phyloP scores from a whole-genome alignment of 1,139 yeast genomes.

The Arxiozyma telluris region DNA sequence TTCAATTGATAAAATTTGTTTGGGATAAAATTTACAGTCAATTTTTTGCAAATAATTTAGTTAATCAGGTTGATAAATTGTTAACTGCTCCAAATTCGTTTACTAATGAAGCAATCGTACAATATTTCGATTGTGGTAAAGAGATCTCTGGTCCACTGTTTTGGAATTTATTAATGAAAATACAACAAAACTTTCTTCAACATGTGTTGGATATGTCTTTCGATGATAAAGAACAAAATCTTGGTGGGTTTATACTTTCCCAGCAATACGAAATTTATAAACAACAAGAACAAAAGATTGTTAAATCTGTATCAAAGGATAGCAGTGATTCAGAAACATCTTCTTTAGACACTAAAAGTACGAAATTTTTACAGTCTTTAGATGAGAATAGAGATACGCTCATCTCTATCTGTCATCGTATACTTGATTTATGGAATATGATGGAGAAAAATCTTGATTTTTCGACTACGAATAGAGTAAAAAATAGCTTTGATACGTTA shows the following conservation, averaged over 20 bases:
- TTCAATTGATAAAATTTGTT: constrained; percentile 17
- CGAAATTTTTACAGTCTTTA: neutral
- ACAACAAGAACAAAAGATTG: constrained; percentile 1
- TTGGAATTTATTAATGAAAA: constrained; percentile 16
- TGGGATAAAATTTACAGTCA: constrained; percentile 15
- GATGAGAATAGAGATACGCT: neutral
- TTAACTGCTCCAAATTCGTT: constrained; percentile 18
- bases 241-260: constrained; percentile 15
- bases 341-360: neutral
- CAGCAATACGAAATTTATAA: constrained; percentile 15
- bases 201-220: constrained; percentile 10
- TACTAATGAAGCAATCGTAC: constrained; percentile 25
- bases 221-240: constrained; percentile 3
- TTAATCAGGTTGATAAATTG: constrained; percentile 16
- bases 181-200: constrained; percentile 19
- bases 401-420: constrained; percentile 11
- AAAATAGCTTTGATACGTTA: constrained; percentile 18
- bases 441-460: constrained; percentile 14
- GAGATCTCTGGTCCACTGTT: constrained; percentile 25
- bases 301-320: neutral
- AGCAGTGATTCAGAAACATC: neutral
- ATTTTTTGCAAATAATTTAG: constrained; percentile 16
- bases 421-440: constrained; percentile 9
- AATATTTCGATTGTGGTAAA: constrained; percentile 23
- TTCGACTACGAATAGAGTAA: constrained; percentile 23